phyloP scores from a whole-genome alignment of 2,329 filamentous ascomycete genomes.

The Calonectria hongkongensis region DNA sequence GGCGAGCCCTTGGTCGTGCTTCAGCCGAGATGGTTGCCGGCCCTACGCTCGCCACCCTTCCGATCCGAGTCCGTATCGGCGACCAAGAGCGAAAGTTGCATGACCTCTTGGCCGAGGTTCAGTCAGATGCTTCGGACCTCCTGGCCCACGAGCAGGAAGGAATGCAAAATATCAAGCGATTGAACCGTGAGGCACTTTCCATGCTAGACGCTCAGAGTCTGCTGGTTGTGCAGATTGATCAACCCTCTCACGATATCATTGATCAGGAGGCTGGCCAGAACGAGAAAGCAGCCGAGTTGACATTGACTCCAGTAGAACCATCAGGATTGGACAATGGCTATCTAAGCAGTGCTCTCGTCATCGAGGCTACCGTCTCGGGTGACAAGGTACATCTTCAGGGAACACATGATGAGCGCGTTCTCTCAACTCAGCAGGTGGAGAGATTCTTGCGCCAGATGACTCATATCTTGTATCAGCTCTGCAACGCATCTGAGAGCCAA shows the following conservation, averaged over 20 bases:
- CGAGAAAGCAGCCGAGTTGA: background rate
- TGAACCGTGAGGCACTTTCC: background rate
- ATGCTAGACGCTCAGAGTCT: background rate
- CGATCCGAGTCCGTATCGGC: background rate
- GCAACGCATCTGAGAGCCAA: background rate
- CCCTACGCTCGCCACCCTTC: background rate
- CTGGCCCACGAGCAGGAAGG: background rate
- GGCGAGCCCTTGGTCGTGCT: background rate
- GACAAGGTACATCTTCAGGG: background rate
- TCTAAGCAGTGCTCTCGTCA: background rate
- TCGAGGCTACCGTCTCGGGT: background rate
- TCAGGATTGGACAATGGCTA: conserved; percentile 1
- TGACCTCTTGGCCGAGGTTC: background rate
- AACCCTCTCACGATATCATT: background rate
- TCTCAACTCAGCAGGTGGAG: background rate
- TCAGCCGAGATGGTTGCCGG: background rate
- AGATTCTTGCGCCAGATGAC: conserved; percentile 4
- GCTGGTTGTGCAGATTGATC: background rate
- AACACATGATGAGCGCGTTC: background rate
- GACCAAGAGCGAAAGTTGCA: background rate
- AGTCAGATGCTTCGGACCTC: background rate
- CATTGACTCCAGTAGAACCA: background rate
- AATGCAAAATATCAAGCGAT: background rate
- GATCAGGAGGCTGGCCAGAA: background rate
- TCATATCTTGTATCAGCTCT: background rate